Conservation (phyloP, 78 protist species). For the Ministeria vibrans region DNA sequence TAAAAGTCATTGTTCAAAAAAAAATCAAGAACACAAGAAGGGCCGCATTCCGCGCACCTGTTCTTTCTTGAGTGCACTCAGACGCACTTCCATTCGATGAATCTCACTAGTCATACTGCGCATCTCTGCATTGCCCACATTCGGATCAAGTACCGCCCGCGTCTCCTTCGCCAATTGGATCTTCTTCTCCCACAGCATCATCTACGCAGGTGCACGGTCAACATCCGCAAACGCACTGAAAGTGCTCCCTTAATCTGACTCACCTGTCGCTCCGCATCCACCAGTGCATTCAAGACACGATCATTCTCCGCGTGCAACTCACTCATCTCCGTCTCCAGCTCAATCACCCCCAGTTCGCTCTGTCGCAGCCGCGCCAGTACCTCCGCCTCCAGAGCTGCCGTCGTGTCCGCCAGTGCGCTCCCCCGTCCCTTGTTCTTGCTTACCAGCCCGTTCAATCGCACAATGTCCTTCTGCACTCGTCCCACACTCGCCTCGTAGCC, state of each 20-base stretch:
- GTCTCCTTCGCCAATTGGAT: slow-evolving; percentile 56
- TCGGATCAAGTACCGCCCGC: slow-evolving; percentile 48
- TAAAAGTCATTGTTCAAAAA: too few species aligned
- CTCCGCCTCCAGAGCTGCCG: background rate
- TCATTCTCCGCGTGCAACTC: slow-evolving; percentile 16
- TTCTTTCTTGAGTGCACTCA: too few species aligned
- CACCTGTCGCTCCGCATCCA: slow-evolving; percentile 52
- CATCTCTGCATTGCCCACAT: background rate
- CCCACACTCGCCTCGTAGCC: background rate
- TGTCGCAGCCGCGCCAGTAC: background rate
- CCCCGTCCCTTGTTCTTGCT: background rate
- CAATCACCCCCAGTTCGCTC: slow-evolving; percentile 25
- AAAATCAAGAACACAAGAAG: too few species aligned
- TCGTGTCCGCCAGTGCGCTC: background rate
- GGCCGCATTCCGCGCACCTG: slow-evolving; percentile 27
- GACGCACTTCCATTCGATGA: slow-evolving; percentile 36
- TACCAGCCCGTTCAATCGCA: slow-evolving; percentile 22
- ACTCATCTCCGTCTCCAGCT: slow-evolving; percentile 9
- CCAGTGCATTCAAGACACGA: slow-evolving; percentile 9
- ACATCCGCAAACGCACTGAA: too few species aligned
- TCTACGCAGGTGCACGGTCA: too few species aligned
- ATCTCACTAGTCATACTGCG: slow-evolving; percentile 22
- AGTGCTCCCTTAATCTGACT: too few species aligned
- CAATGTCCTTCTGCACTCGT: slow-evolving; percentile 21
- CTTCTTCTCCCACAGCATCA: slow-evolving; percentile 50